Base-by-base conservation (phyloP, 2,329 filamentous ascomycete genomes). In the Grosmannia serpens region DNA sequence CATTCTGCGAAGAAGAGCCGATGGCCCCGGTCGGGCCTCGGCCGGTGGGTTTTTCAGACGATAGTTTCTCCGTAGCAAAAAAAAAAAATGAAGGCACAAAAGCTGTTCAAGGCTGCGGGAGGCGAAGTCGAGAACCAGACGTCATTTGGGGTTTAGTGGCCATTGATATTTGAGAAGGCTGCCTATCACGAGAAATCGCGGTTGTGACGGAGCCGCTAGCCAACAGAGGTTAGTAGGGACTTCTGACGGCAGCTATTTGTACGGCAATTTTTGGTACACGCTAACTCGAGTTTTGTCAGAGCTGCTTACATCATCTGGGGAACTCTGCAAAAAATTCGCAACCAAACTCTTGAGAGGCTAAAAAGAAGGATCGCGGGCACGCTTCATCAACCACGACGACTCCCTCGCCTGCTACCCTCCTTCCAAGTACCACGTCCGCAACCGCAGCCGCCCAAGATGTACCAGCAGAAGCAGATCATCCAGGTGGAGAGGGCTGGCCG, bases 401-500 rank as follows among this genome's bases (percentile, higher is more conserved):
- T 22, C 17, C 3, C 11, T 15, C 26, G 33, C 33, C 49, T 20
- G 27, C 15, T 9, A 24, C 33, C 41, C 20, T 11, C 29, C n/a
- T 2, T n/a, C 27, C 47, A 5, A 64, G 46, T 49, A 20, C 49
- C 38, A 3, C 38, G 38, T 3, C n/a, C 55, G 3, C 5, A 17
- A 20, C 49, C 27, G 17, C 38, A 50, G 1, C n/a, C 55, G 7
- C 1, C 17, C 66, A 75, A 59, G 62, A 89, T 89, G 86, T 62
- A 64, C 59, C 62, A 64, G 62, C 74, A 83, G 69, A 86, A 83
- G 73, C 76, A 78, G 71, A 74, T 83, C 26, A 67, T 78, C 62
- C 69, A 75, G 60, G 75, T 81, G 65, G 77, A 82, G 65, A 71
- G 73, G 54, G 65, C 69, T 62, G 71, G 71, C 50, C 71, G 73